These are phyloP conservation scores for Epichloe uncinata DNA, from an alignment of 2,329 filamentous ascomycete genomes.

Conservation along the genomic window DNA sequence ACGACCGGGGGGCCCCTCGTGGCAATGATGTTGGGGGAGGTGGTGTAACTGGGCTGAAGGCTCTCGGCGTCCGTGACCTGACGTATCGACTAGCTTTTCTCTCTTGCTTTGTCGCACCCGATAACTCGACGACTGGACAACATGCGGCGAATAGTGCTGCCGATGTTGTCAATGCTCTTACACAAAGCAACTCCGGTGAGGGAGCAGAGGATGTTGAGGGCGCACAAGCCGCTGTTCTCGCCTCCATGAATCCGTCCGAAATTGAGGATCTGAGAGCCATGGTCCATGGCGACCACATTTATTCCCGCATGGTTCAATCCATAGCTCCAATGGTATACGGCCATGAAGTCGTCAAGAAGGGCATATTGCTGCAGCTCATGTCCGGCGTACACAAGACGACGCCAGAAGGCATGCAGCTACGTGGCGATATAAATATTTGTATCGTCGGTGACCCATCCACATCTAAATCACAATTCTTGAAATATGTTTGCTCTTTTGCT, in stretches of 20 bases:
- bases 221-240: constrained; percentile 75
- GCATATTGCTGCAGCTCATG: constrained; percentile 83
- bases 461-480: constrained; percentile 94
- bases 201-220: constrained; percentile 62
- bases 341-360: constrained; percentile 96
- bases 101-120: constrained; percentile 88
- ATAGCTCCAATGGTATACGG: constrained; percentile 96
- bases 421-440: constrained; percentile 98
- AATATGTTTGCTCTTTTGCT: constrained; percentile 95
- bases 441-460: constrained; percentile 95
- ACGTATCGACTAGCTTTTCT: constrained; percentile 96
- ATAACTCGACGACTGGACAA: constrained; percentile 68
- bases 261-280: constrained; percentile 85
- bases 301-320: constrained; percentile 81
- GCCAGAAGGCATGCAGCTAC: constrained; percentile 83
- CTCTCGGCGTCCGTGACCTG: constrained; percentile 84
- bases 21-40: constrained; percentile 74
- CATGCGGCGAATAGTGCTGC: constrained; percentile 48
- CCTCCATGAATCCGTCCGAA: constrained; percentile 72
- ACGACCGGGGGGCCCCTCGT: constrained; percentile 60
- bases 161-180: constrained; percentile 76
- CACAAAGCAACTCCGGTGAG: constrained; percentile 47
- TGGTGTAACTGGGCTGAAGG: constrained; percentile 79
- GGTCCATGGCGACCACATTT: constrained; percentile 94
- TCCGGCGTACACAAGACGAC: constrained; percentile 91